phyloP scores from a whole-genome alignment of 495 filamentous ascomycete genomes.

The Opeltia flavorubescens region DNA sequence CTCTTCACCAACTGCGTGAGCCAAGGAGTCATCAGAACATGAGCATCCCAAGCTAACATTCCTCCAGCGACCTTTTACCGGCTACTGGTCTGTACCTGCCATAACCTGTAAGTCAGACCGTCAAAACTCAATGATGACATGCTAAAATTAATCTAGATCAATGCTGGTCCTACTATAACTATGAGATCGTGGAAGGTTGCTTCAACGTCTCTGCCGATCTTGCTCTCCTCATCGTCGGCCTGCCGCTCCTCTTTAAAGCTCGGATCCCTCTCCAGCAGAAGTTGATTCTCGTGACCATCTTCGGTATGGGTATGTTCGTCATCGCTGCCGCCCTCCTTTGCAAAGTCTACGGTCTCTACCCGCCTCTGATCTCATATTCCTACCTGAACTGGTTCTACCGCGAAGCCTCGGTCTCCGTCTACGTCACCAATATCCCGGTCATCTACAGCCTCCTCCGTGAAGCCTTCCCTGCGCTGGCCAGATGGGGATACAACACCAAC shows the following conservation, averaged over 20 bases:
- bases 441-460: conserved; percentile 19
- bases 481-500: conserved; percentile 30
- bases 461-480: conserved; percentile 30
- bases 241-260: conserved; percentile 41
- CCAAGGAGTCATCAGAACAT: too few species aligned
- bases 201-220: conserved; percentile 51
- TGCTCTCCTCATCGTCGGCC: conserved; percentile 41
- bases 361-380: conserved; percentile 23
- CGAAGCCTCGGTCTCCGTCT: conserved; percentile 18
- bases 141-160: conserved; percentile 20
- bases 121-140: conserved; percentile 7
- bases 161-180: conserved; percentile 37
- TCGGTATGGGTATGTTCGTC: conserved; percentile 44
- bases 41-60: too few species aligned
- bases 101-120: background rate
- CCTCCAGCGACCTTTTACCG: conserved; percentile 39
- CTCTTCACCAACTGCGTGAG: conserved; percentile 22
- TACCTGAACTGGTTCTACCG: conserved; percentile 24
- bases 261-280: conserved; percentile 35
- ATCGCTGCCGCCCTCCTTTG: conserved; percentile 45
- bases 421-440: conserved; percentile 20
- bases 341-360: conserved; percentile 46
- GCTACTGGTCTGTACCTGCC: conserved; percentile 38
- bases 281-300: conserved; percentile 30
- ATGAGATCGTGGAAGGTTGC: conserved; percentile 36